phyloP scores from a whole-genome alignment of 2,329 filamentous ascomycete species.

The Huntiella decipiens region DNA sequence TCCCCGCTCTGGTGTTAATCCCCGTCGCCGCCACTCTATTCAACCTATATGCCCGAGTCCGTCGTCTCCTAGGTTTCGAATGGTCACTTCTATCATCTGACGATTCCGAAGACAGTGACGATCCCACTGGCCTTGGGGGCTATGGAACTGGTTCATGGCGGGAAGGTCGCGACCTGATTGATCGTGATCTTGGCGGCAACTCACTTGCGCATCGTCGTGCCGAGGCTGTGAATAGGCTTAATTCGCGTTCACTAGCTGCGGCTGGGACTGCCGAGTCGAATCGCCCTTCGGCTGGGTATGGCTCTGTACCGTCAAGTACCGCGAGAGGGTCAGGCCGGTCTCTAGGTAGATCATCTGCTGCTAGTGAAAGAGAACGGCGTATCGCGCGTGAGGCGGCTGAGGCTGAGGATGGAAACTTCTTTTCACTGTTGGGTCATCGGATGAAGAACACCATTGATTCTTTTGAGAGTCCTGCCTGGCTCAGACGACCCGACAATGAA shows the following conservation, averaged over 20 bases:
- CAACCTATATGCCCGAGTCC: constrained; percentile 70
- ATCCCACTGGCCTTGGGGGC: constrained; percentile 22
- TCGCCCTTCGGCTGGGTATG: constrained; percentile 25
- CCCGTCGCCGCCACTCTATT: constrained; percentile 76
- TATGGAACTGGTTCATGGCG: constrained; percentile 75
- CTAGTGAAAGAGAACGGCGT: constrained; percentile 13
- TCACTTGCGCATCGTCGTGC: constrained; percentile 32
- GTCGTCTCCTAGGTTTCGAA: constrained; percentile 59
- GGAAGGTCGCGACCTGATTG: constrained; percentile 78
- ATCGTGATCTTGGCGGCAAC: constrained; percentile 57
- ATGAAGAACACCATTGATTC: constrained; percentile 86
- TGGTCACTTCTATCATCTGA: constrained; percentile 57
- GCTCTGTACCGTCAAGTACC: constrained; percentile 23
- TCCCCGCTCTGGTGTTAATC: constrained; percentile 71
- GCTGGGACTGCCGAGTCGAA: constrained; percentile 18
- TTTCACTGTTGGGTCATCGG: constrained; percentile 64
- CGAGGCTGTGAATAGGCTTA: constrained; percentile 17
- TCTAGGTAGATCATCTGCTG: constrained; percentile 16
- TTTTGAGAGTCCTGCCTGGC: constrained; percentile 62
- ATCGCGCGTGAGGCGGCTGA: constrained; percentile 27
- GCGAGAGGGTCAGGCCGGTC: constrained; percentile 13
- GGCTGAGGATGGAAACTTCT: constrained; percentile 63
- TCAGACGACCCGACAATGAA: no score
- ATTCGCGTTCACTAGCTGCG: constrained; percentile 17
- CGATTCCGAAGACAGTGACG: constrained; percentile 38